These are phyloP conservation scores for Aspergillus bridgeri DNA, from an alignment of 495 filamentous ascomycete species.

Conservation along the genomic window DNA sequence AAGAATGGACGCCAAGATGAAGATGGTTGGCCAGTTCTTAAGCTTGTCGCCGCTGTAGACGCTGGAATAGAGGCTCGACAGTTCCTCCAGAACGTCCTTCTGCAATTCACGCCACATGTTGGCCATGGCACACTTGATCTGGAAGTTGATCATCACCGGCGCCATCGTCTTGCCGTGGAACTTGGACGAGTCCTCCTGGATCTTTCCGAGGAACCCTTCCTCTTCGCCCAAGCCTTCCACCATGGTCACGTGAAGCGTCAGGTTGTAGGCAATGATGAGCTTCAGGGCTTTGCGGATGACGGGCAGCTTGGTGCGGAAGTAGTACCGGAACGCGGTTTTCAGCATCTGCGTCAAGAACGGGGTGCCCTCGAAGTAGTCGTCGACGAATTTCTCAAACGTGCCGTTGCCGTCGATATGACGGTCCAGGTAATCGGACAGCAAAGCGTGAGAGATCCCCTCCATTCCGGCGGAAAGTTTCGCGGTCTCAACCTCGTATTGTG, in stretches of 20 bases:
- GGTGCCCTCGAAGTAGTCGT: conserved; percentile 91
- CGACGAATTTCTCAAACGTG: conserved; percentile 81
- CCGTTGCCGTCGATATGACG: conserved; percentile 79
- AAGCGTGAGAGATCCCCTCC: conserved; percentile 71
- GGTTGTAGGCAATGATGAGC: conserved; percentile 86
- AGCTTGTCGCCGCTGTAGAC: conserved; percentile 91
- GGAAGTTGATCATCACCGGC: conserved; percentile 97
- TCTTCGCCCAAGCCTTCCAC: conserved; percentile 84
- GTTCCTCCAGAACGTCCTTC: conserved; percentile 89
- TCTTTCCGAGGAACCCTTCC: conserved; percentile 70
- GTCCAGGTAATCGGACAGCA: conserved; percentile 84
- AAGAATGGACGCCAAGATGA: conserved; percentile 86
- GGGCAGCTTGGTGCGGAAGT: conserved; percentile 73
- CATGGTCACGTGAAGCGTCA: conserved; percentile 88
- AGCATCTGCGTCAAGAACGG: conserved; percentile 89
- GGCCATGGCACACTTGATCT: conserved; percentile 90
- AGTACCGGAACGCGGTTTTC: conserved; percentile 89
- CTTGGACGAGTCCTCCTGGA: conserved; percentile 71
- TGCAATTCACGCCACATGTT: conserved; percentile 95
- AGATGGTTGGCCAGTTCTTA: conserved; percentile 97
- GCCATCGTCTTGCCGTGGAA: conserved; percentile 84
- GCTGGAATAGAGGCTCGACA: conserved; percentile 83
- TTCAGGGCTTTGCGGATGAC: conserved; percentile 90
- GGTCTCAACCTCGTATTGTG: conserved; percentile 77
- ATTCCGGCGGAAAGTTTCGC: conserved; percentile 80